These are phyloP conservation scores for Phaeosphaeriaceae sp. DNA, from an alignment of 2,329 filamentous ascomycete genomes.

Conservation along the genomic window DNA sequence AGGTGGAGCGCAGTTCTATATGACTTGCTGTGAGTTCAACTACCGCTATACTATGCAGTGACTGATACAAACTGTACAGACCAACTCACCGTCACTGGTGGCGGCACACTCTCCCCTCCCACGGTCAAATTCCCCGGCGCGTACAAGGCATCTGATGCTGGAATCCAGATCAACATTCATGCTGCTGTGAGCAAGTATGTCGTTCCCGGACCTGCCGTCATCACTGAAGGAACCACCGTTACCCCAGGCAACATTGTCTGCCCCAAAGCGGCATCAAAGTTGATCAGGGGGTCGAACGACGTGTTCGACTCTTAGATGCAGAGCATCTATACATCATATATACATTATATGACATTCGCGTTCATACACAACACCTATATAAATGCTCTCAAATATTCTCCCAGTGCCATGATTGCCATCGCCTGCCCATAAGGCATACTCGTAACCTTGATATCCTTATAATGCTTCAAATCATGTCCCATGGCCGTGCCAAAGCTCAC, in stretches of 20 bases:
- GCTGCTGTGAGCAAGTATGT: constrained; percentile 46
- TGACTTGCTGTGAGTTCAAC: constrained; percentile 29
- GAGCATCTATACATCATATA: not conserved
- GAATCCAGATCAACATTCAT: constrained; percentile 38
- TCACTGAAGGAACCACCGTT: constrained; percentile 19
- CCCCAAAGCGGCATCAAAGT: constrained; percentile 14
- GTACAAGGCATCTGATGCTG: constrained; percentile 30
- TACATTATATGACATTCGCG: too few species aligned
- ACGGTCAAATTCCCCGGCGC: constrained; percentile 35
- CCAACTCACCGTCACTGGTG: constrained; percentile 33
- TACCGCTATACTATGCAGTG: constrained; percentile 31
- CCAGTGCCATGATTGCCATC: constrained; percentile 83
- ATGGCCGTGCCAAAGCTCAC: constrained; percentile 82
- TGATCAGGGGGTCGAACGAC: constrained; percentile 19
- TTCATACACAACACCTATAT: constrained; percentile 43
- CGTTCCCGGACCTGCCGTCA: constrained; percentile 54
- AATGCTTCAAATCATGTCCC: constrained; percentile 76
- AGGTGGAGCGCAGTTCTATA: constrained; percentile 57
- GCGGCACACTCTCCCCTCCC: constrained; percentile 20
- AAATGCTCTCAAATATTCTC: constrained; percentile 72
- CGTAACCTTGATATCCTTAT: constrained; percentile 77
- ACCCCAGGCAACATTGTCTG: constrained; percentile 21
- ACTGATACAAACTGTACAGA: constrained; percentile 20
- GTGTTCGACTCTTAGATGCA: constrained; percentile 9
- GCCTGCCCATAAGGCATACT: constrained; percentile 87